Evolutionary conservation across 108 stramenopile genomes (phyloP), one percentile per base, ranked within the genome.

Genomic region (Stephanodiscus triporus): DNA sequence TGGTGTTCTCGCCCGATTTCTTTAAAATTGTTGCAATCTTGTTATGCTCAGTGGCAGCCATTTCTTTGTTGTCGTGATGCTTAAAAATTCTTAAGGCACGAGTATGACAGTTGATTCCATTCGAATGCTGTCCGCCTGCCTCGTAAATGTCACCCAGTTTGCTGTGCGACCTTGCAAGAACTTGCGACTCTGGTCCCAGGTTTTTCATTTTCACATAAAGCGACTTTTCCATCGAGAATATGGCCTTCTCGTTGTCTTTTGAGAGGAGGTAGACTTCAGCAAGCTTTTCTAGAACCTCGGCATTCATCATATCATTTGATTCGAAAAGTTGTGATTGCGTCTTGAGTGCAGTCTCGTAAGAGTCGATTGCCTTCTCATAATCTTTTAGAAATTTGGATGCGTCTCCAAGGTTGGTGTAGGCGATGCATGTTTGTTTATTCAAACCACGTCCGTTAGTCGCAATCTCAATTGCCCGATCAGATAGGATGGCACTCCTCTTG

Each of bases 31-130:
- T 64, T 42, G 72, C 80, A 54, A 81, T 63, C 53, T 75, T 81
- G 29, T 81, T 81, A 69, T 81, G 80, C 23, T 74, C 63, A 4
- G 53, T 62, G 40, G 80, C 80, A 30, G 80, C 80, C 13, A 55
- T 65, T 58, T 70, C 69, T 51, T 75, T 81, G 36, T 75, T 63
- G 47, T 75, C 69, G 23, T 71, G 73, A 60, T 81, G 69, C 37
- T 81, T 81, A 61, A 61, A 70, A 10, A 81, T 74, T 22, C 73
- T 26, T 37, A 81, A 40, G 24, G 80, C 73, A 36, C 72, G 64
- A 1, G 80, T 81, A 43, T 75, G 73, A 40, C 80, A 75, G 26
- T 75, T 73, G 36, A 81, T 54, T 17, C 66, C 50, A 49, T 57
- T 42, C 14, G 38, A 19, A 42, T 43, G 49, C 37, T 61, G 53